Evolutionary conservation across 164 flowering plant genomes (phyloP), one percentile per base, ranked within the genome.

Genomic region (Brasenia schreberi): DNA sequence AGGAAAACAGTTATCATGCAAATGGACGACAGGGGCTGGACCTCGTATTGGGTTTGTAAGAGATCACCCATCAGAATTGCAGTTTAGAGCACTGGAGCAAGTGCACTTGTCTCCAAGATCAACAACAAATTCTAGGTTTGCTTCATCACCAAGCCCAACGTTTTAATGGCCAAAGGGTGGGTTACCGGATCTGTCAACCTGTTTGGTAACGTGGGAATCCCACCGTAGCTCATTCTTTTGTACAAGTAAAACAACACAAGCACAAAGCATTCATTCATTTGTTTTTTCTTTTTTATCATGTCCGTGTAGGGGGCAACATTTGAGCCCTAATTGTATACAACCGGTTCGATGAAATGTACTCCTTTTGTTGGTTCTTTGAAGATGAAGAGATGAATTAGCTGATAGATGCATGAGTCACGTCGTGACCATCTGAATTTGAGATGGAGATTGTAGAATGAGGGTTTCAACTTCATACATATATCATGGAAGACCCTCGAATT

Each of bases 21-120:
- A 79, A 74, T 90, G 97, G 97, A 83, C 87, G 17, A 84, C 89
- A 2, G 97, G 97, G 64, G 89, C 90, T 7, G 97, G 97, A 18
- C 87, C 97, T 6, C 74, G 97, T 49, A 90, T 90, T 18, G 84
- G 94, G 18, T 90, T 92, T 67, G 85, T 90, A 52, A 75, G 92
- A 73, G 94, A 90, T 70, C 83, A 85, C 67, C 97, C 97, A 0
- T 73, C 85, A 0, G 82, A 82, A 72, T 87, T 88, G 58, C 97
- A 87, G 61, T 66, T 71, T 43, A 77, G 76, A 14, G 94, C 87
- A 18, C 64, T 90, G 63, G 94, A 90, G 81, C 78, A 85, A 67
- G 86, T 88, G 42, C 78, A 81, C 68, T 70, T 90, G 77, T 90
- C 94, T 59, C 97, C 97, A 42, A 83, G 86, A 77, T 77, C 83